Evolutionary conservation across 495 filamentous ascomycete genomes (phyloP), one percentile per base, ranked within the genome.

Genomic region (Penicillium desertorum): DNA sequence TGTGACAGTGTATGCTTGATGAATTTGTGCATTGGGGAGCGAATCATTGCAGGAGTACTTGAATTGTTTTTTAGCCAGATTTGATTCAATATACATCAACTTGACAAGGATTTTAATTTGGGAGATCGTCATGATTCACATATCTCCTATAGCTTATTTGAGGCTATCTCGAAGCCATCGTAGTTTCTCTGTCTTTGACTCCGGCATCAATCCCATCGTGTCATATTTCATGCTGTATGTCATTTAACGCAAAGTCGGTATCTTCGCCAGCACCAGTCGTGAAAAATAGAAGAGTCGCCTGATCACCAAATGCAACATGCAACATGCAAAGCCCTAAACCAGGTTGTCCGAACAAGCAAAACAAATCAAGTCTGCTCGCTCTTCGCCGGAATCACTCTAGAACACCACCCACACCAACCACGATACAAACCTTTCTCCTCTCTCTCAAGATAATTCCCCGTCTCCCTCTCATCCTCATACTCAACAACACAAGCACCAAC

Each of bases 401-500:
- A 75, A 58, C 76, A 79, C 76, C 69, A 90, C 49, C 72, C 78
- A 67, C 62, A 84, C 78, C 76, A 89, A 66, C 60, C 79, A 62
- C 61, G 79, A 74, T 63, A 64, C 39, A 46, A 55, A 2, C 66
- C 82, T 59, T 64, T 72, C 70, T 80, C 81, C 54, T 81, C 79
- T 71, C 85, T 67, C 77, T 85, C 83, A 79, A 95, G 73, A 81
- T 91, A 72, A 78, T 74, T 62, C 71, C 79, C 67, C 54, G 68
- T 78, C 27, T 83, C 83, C 47, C 83, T 78, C 76, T 94, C 91
- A 68, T 94, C 89, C 57, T 89, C 88, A 71, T 84, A 88, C 65
- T 93, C 88, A 52, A 83, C 84, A 32, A 96, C 91, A 57, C 86
- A 90, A 19, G 87, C 88, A 14, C 91, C 92, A 2, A 96, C 83